Evolutionary conservation across 371 early-diverging fungal genomes (phyloP).

Genomic region (Mortierella sp.): DNA sequence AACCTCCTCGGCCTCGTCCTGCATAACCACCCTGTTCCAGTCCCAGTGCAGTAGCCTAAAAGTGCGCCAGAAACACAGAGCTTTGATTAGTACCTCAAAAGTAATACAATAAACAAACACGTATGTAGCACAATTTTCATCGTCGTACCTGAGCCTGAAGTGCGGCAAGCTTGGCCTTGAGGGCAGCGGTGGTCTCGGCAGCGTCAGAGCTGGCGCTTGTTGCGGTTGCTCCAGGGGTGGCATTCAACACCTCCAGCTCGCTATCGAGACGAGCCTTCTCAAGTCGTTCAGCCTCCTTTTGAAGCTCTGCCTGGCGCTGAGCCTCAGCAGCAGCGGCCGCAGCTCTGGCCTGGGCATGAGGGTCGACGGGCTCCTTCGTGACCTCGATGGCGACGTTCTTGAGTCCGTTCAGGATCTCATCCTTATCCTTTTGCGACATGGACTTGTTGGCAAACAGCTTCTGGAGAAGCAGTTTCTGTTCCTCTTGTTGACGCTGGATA

Average conservation of each 20-base stretch:
- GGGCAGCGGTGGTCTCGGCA: slow-evolving; percentile 58
- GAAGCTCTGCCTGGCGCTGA: slow-evolving; percentile 28
- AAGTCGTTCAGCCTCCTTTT: slow-evolving; percentile 54
- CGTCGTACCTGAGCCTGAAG: slow-evolving; percentile 75
- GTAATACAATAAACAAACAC: neutral
- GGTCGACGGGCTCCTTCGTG: slow-evolving; percentile 42
- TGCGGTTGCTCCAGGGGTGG: slow-evolving; percentile 25
- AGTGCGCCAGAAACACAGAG: slow-evolving; percentile 13
- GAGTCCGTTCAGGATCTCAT: slow-evolving; percentile 63
- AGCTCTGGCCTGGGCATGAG: slow-evolving; percentile 39
- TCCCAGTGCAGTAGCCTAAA: slow-evolving; percentile 56
- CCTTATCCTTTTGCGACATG: slow-evolving; percentile 66
- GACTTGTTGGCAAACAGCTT: slow-evolving; percentile 65
- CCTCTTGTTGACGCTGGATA: slow-evolving; percentile 71
- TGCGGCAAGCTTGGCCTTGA: slow-evolving; percentile 72
- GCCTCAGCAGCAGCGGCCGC: slow-evolving; percentile 36
- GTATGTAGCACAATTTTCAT: neutral
- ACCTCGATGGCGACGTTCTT: slow-evolving; percentile 60
- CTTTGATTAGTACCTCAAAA: neutral
- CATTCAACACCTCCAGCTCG: slow-evolving; percentile 60
- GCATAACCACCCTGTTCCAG: slow-evolving; percentile 64
- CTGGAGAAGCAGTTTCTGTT: slow-evolving; percentile 71
- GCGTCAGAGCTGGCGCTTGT: slow-evolving; percentile 30
- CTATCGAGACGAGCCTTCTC: slow-evolving; percentile 61
- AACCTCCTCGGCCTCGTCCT: slow-evolving; percentile 64